Evolutionary conservation across 805 yeast species (phyloP).

Genomic region (Nakazawaea wickerhamii): DNA sequence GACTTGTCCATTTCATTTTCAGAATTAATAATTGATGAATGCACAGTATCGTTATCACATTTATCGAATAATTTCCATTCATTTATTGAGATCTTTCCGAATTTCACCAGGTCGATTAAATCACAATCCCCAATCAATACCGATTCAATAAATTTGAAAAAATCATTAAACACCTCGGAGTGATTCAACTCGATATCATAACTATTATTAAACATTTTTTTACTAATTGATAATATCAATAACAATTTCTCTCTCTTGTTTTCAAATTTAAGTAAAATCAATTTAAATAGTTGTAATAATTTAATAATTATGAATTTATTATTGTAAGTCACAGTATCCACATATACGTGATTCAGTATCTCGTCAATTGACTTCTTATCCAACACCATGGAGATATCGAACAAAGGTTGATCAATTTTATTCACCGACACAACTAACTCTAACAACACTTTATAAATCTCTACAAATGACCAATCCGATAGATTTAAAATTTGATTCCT

Average conservation of each 20-base stretch:
- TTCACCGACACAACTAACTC: conserved; percentile 23
- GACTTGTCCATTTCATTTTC: too few relatives aligned
- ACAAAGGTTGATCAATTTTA: conserved; percentile 23
- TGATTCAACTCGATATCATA: conserved; percentile 16
- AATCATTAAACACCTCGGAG: conserved; percentile 21
- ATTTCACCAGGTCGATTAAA: too few relatives aligned
- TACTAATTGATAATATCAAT: conserved; percentile 27
- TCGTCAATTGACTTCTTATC: conserved; percentile 13
- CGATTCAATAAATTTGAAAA: conserved; percentile 6
- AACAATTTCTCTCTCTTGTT: conserved; percentile 25
- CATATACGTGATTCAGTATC: conserved; percentile 13
- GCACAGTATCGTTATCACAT: not conserved
- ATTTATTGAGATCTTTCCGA: too few relatives aligned
- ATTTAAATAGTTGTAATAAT: conserved; percentile 30
- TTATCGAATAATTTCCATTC: too few relatives aligned
- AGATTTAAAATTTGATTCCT: conserved; percentile 46
- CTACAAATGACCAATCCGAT: conserved; percentile 47
- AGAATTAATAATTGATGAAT: too few relatives aligned
- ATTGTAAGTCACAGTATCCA: conserved; percentile 16
- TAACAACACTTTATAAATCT: conserved; percentile 26
- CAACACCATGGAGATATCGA: conserved; percentile 20
- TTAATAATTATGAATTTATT: conserved; percentile 38
- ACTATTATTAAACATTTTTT: conserved; percentile 20
- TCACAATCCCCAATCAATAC: not conserved
- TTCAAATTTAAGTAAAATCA: conserved; percentile 21